Percentiles rank a stretch among this genome's conserved stretches.
Conservation (phyloP, 768 basidiomycete genomes). For the Tulasnella sp. region DNA sequence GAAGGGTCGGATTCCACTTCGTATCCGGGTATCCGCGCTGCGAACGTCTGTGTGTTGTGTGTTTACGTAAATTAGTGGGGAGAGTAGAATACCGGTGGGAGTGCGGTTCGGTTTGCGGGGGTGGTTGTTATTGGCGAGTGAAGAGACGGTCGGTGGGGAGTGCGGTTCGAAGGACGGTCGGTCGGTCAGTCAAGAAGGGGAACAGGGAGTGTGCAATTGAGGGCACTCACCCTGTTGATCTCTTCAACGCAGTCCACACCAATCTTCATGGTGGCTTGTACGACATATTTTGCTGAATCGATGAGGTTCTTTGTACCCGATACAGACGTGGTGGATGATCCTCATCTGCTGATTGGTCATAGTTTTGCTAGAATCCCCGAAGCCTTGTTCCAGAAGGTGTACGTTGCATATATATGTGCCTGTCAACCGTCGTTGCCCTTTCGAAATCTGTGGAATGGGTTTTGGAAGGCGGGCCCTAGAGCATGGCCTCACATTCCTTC, state of each 20-base stretch:
- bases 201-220: neutral
- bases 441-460: too few relatives aligned
- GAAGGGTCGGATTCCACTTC: constrained; percentile 38
- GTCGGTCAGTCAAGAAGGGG: constrained; percentile 42
- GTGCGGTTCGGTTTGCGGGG: too few relatives aligned
- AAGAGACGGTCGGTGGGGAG: neutral
- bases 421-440: too few relatives aligned
- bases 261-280: constrained; percentile 81
- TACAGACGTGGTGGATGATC: too few relatives aligned
- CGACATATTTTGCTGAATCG: constrained; percentile 63
- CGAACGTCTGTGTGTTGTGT: constrained; percentile 36
- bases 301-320: too few relatives aligned
- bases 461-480: too few relatives aligned
- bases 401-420: too few relatives aligned
- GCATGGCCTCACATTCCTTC: too few relatives aligned
- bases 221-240: constrained; percentile 50
- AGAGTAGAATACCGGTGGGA: too few relatives aligned
- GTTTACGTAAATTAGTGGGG: too few relatives aligned
- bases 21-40: constrained; percentile 45
- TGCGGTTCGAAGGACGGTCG: constrained; percentile 37
- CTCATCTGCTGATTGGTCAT: too few relatives aligned
- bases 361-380: constrained; percentile 85
- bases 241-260: constrained; percentile 70
- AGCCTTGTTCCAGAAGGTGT: constrained; percentile 50
- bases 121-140: too few relatives aligned